A percentile compares a stretch with the other conserved stretches of the same genome.
These are phyloP conservation scores for Sphaerosporella brunnea DNA, from an alignment of 495 filamentous ascomycete species.

Conservation along the genomic window DNA sequence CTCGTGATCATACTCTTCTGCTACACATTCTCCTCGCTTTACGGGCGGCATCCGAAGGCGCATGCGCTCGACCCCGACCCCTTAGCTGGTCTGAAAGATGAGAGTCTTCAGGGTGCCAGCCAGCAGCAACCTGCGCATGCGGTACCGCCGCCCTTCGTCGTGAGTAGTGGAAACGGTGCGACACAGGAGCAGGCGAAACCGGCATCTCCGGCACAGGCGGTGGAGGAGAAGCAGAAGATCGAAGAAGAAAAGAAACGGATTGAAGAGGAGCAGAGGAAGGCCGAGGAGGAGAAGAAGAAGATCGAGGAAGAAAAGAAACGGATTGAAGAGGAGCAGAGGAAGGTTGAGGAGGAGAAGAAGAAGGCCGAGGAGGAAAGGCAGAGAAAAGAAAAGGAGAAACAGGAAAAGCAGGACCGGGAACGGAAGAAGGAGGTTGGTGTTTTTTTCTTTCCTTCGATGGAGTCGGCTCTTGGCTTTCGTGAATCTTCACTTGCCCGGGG, in stretches of 20 bases:
- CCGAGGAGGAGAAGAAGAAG: constrained; percentile 11
- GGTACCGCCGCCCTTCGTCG: constrained; percentile 1
- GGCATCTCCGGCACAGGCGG: no score
- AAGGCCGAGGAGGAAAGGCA: constrained; percentile 12
- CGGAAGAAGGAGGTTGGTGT: constrained; percentile 3
- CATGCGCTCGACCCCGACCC: constrained; percentile 3
- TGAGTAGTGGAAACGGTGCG: no score
- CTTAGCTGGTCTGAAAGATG: not conserved
- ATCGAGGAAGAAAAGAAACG: constrained; percentile 12
- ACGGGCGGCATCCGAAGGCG: constrained; percentile 13
- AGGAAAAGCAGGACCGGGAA: not conserved
- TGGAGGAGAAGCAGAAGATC: constrained; percentile 2
- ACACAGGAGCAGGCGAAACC: no score
- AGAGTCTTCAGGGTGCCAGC: constrained; percentile 12
- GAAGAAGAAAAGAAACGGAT: constrained; percentile 7
- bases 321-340: constrained; percentile 4
- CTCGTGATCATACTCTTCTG: constrained; percentile 7
- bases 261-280: constrained; percentile 10
- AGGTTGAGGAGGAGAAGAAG: constrained; percentile 11
- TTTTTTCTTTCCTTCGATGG: not conserved
- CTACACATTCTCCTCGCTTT: constrained; percentile 14
- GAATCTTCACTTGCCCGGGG: no score
- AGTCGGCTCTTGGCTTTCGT: not conserved
- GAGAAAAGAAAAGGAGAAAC: constrained; percentile 6
- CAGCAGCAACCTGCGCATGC: constrained; percentile 10